Base-by-base conservation (phyloP, 495 filamentous ascomycete genomes). In the Penicillium waksmanii region DNA sequence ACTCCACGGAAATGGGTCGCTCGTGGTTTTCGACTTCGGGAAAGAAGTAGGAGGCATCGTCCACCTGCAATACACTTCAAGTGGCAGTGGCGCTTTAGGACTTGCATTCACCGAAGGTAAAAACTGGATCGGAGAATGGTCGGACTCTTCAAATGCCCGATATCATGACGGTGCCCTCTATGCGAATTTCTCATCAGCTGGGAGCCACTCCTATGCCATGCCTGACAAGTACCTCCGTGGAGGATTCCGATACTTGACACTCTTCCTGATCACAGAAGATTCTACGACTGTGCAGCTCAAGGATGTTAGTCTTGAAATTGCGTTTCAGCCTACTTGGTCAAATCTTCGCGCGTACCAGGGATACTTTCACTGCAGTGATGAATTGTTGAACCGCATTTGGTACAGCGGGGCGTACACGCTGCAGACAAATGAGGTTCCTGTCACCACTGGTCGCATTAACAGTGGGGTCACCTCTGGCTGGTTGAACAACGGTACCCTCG, bases 371-470 rank as follows among this genome's bases (percentile, higher is more conserved):
- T 81, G 76, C 60, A 80, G 74, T 57, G 84, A 87, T 66, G 77
- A 85, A 31, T 65, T 82, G 21, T 74, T 89, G 46, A 89, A 89
- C 61, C 73, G 81, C 5, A 82, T 87, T 55, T 89, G 84, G 84
- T 89, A 89, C 58, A 80, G 82, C 54, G 85, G 86, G 7, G 85
- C 85, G 7, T 89, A 84, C 58, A 88, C 86, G 0, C 69, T 84
- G 35, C 84, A 88, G 65, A 84, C 82, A 1, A 85, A 86, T 67
- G 72, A 77, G 8, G 80, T 87, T 0, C 81, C 82, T 11, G 77
- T 78, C 1, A 72, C 78, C 59, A 84, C 80, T 15, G 85, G 84
- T 5, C 76, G 84, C 35, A 68, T 78, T 43, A 79, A 82, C 51
- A 80, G 80, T 15, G 72, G 82, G 18, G 55, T 87, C 8, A 72